phyloP scores from a whole-genome alignment of 2,329 filamentous ascomycete species.

The Sphaerulina populicola region DNA sequence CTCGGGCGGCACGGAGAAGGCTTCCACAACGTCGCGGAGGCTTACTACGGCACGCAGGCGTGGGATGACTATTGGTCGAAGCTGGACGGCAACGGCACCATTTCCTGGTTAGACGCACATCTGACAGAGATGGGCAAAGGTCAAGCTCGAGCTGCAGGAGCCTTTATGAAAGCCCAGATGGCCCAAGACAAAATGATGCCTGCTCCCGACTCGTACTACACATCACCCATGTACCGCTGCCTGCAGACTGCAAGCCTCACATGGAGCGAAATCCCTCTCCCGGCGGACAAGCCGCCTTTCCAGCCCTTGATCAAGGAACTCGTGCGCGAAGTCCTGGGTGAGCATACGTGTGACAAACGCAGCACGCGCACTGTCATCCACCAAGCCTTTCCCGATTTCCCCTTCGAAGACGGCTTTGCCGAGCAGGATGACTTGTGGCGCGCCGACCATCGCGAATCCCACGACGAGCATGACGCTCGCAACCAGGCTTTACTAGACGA shows the following conservation, averaged over 20 bases:
- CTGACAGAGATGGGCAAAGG: constrained; percentile 50
- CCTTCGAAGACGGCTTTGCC: constrained; percentile 53
- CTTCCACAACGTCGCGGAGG: constrained; percentile 53
- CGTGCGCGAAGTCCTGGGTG: constrained; percentile 57
- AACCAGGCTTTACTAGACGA: constrained; percentile 42
- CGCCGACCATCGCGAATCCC: constrained; percentile 20
- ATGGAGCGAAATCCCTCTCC: constrained; percentile 49
- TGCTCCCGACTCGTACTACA: constrained; percentile 56
- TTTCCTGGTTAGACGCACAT: constrained; percentile 55
- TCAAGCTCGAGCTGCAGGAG: constrained; percentile 52
- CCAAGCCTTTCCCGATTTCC: constrained; percentile 45
- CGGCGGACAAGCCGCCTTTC: constrained; percentile 46
- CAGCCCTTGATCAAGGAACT: constrained; percentile 53
- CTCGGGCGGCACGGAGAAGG: constrained; percentile 64
- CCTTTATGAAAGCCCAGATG: constrained; percentile 52
- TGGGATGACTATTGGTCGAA: constrained; percentile 63
- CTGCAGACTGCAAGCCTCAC: constrained; percentile 55
- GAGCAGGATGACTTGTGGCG: constrained; percentile 50
- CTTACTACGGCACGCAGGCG: constrained; percentile 57
- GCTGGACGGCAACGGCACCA: constrained; percentile 55
- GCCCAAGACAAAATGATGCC: constrained; percentile 43
- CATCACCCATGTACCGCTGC: constrained; percentile 56
- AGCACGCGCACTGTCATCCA: constrained; percentile 49
- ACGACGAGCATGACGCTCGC: constrained; percentile 18
- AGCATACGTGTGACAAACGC: constrained; percentile 61